Conservation (phyloP, 805 yeast genomes). For the Ogataea siamensis region DNA sequence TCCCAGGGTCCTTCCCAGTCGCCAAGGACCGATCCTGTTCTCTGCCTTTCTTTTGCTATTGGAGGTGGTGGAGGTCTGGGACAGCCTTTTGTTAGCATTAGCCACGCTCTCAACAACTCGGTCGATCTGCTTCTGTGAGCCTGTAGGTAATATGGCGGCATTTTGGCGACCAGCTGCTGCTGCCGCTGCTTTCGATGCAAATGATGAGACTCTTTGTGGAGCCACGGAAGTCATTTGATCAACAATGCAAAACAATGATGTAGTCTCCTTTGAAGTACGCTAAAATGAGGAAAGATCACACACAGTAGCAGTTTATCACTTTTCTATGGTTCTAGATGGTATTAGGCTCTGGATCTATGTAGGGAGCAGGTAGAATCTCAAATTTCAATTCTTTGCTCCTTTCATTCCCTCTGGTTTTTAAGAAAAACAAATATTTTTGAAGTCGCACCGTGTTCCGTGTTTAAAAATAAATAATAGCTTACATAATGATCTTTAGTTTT, state of each 20-base stretch:
- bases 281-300: neutral
- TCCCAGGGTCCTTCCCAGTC: conserved; percentile 73
- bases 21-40: conserved; percentile 74
- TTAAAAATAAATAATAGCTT: conserved; percentile 5
- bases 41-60: conserved; percentile 36
- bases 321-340: neutral
- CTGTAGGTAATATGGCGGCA: neutral
- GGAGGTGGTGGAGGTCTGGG: conserved; percentile 41
- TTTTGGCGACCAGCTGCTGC: conserved; percentile 14
- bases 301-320: neutral
- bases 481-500: neutral
- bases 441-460: conserved; percentile 10
- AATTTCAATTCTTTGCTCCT: neutral
- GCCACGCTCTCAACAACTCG: conserved; percentile 41
- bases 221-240: conserved; percentile 13
- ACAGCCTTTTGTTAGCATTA: conserved; percentile 37
- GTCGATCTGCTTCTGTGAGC: conserved; percentile 26
- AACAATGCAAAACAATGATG: neutral
- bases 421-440: conserved; percentile 6
- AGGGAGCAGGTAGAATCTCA: neutral
- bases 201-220: conserved; percentile 19
- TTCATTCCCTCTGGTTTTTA: conserved; percentile 1
- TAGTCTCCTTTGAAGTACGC: neutral
- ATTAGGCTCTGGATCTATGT: neutral
- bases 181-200: conserved; percentile 30